Percentiles rank a stretch among this genome's conserved stretches.
Evolutionary conservation across 2,329 filamentous ascomycete species (phyloP).

Genomic region (Ophiostoma sp.): DNA sequence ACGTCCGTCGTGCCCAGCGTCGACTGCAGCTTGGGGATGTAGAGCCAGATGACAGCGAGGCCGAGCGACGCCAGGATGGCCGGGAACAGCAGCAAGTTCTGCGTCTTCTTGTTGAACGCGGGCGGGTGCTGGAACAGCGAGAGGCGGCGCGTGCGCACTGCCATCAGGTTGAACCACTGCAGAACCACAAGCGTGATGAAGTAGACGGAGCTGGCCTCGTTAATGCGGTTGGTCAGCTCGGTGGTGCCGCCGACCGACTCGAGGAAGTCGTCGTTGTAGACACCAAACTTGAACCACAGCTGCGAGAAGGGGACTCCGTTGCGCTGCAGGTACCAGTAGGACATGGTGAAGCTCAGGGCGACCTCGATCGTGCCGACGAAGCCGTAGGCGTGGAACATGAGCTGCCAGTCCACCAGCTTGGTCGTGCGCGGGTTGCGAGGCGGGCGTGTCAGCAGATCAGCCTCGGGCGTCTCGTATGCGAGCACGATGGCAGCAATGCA

Average conservation of each 20-base stretch:
- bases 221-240: conserved; percentile 45
- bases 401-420: conserved; percentile 62
- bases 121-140: conserved; percentile 50
- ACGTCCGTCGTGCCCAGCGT: conserved; percentile 47
- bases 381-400: conserved; percentile 68
- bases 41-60: conserved; percentile 51
- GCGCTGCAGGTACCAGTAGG: conserved; percentile 60
- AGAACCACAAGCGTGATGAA: conserved; percentile 51
- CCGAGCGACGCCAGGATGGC: conserved; percentile 44
- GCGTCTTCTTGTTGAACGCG: conserved; percentile 38
- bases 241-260: conserved; percentile 38
- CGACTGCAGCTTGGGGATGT: conserved; percentile 45
- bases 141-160: conserved; percentile 47
- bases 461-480: conserved; percentile 71
- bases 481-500: conserved; percentile 67
- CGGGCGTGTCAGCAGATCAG: conserved; percentile 64
- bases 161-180: conserved; percentile 50
- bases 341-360: conserved; percentile 58
- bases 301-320: conserved; percentile 56
- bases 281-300: background rate
- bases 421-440: conserved; percentile 58
- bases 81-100: conserved; percentile 47
- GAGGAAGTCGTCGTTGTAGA: conserved; percentile 36
- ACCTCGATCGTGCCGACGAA: conserved; percentile 62
- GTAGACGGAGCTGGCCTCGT: conserved; percentile 48